Evolutionary conservation across 768 basidiomycete species (phyloP), one percentile per base, ranked within the genome.

Genomic region (Cubamyces lactineus): DNA sequence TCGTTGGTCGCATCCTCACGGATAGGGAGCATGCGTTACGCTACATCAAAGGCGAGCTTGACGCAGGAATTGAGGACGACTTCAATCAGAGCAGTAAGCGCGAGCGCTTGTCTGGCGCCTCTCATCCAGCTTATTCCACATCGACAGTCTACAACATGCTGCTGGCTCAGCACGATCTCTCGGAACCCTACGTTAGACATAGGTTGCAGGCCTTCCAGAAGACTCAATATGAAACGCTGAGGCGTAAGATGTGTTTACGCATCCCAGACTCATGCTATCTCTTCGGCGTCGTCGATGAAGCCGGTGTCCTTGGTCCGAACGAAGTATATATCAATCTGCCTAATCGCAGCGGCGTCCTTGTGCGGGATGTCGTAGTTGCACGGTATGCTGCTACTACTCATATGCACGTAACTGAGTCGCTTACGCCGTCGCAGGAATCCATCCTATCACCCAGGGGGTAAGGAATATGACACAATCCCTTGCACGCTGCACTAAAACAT

Each of bases 301-400:
- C 58, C 9, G 66, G 63, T n/a, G 42, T 64, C 3, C 63, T 67
- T 16, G 53, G 47, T 5, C 53, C 55, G 5, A 34, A 64, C 53
- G 62, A 67, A 38, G 66, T 67, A n/a, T 62, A 64, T 30, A 55
- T 67, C 51, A 67, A 67, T 23, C 57, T 67, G 5, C 66, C 66
- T 0, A 43, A 43, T 7, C 62, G 66, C 5, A 42, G 41, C 13
- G 63, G 66, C 1, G 62, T 63, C 1, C 23, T 63, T 0, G 62
- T 63, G 5, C 56, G 57, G 13, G 51, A 58, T 17, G 49, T 64
- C 24, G 16, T 64, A 2, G 63, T 64, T 7, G 53, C 47, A 6
- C 53, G 62, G 61, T 57, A 47, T 13, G 55, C 30, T 17, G 1
- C 1, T 2, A n/a, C 26, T 26, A 12, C 1, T 2, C 2, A 7